A percentile compares a stretch with the other conserved stretches of the same genome.
Evolutionary conservation across 1,139 yeast genomes (phyloP).

Genomic region (Kodamaea alishanica): DNA sequence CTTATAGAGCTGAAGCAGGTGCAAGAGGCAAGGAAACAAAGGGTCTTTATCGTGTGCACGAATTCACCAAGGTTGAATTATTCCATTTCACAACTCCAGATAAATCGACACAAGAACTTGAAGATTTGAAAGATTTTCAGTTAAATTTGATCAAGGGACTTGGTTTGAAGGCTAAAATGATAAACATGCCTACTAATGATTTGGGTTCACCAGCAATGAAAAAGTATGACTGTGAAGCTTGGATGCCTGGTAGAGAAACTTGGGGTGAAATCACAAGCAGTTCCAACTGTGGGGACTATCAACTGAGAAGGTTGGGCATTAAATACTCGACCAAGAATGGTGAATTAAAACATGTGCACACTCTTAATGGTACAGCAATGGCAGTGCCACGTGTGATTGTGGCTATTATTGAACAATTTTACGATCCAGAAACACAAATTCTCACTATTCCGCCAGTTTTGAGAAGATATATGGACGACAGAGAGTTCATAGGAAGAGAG

Average conservation of each 20-base stretch:
- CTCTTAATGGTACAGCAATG: slow-evolving; percentile 93
- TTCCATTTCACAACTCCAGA: slow-evolving; percentile 67
- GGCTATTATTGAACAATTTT: slow-evolving; percentile 82
- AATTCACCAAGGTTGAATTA: slow-evolving; percentile 93
- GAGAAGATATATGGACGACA: slow-evolving; percentile 63
- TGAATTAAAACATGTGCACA: slow-evolving; percentile 57
- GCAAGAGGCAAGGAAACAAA: slow-evolving; percentile 91
- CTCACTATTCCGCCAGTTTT: slow-evolving; percentile 68
- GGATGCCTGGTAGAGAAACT: slow-evolving; percentile 95
- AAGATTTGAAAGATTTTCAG: slow-evolving; percentile 63
- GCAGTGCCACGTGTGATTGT: slow-evolving; percentile 91
- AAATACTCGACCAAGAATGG: slow-evolving; percentile 36
- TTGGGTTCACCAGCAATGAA: slow-evolving; percentile 91
- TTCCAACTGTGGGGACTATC: slow-evolving; percentile 92
- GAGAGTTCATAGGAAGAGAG: slow-evolving; percentile 27
- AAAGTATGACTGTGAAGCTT: slow-evolving; percentile 92
- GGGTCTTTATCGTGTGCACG: slow-evolving; percentile 94
- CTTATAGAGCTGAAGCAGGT: slow-evolving; percentile 96
- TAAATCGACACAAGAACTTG: slow-evolving; percentile 49
- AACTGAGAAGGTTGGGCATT: slow-evolving; percentile 77
- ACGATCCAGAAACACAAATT: slow-evolving; percentile 54
- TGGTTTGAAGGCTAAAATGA: slow-evolving; percentile 76
- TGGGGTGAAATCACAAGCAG: slow-evolving; percentile 95
- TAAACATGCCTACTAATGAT: slow-evolving; percentile 88
- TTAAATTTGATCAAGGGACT: slow-evolving; percentile 57